Conservation (phyloP, 78 protist genomes). For the Dictyostelium brefeldianum region DNA sequence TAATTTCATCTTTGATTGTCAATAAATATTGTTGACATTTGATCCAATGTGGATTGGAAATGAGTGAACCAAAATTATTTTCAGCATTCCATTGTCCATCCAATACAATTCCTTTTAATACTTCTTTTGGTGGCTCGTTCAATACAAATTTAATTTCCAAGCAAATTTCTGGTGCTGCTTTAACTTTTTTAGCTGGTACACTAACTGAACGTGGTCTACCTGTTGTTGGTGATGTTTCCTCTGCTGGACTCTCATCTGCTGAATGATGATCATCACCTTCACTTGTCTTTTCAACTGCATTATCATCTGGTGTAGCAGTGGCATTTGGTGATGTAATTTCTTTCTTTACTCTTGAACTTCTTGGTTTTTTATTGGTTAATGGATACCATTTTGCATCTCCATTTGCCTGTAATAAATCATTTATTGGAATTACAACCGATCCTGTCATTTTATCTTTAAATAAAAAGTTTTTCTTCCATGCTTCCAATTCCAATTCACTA, state of each 20-base stretch:
- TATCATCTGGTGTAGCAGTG: conserved; percentile 5
- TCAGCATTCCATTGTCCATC: conserved; percentile 70
- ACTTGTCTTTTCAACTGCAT: conserved; percentile 22
- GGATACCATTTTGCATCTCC: conserved; percentile 76
- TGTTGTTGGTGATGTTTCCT: conserved; percentile 6
- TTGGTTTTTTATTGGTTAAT: conserved; percentile 25
- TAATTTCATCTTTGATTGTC: conserved; percentile 36
- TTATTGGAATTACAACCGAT: conserved; percentile 34
- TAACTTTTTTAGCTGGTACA: conserved; percentile 60
- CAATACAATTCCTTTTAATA: conserved; percentile 64
- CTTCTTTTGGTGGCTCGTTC: conserved; percentile 82
- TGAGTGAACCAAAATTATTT: conserved; percentile 53
- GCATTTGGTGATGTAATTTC: not conserved
- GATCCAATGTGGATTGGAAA: conserved; percentile 77
- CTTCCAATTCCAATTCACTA: conserved; percentile 69
- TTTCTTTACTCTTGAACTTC: conserved; percentile 16
- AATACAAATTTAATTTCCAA: conserved; percentile 52
- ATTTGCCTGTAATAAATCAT: conserved; percentile 44
- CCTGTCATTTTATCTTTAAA: conserved; percentile 78
- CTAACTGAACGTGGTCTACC: conserved; percentile 35
- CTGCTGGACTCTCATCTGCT: conserved; percentile 44
- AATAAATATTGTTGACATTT: conserved; percentile 64
- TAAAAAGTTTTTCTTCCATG: conserved; percentile 77
- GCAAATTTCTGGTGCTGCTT: conserved; percentile 66
- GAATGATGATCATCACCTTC: conserved; percentile 29